Base-by-base conservation (phyloP, 2,329 filamentous ascomycete species). In the Metarhizium rileyi region DNA sequence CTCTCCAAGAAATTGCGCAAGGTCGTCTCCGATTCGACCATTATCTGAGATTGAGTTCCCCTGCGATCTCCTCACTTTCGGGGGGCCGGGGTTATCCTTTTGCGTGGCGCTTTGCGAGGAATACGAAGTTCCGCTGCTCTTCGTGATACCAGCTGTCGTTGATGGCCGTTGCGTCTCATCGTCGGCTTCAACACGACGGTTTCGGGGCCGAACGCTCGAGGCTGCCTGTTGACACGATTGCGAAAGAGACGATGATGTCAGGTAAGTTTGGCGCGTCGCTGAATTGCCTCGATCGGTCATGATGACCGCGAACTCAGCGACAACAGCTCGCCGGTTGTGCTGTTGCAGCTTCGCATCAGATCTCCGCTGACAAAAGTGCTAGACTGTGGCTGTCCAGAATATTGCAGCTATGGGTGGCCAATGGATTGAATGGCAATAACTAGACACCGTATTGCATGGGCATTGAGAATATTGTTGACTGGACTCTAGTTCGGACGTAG, bases 201-300 rank as follows among this genome's bases (percentile, higher is more conserved):
- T 77, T 51, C 77, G 75, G 48, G 76, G 71, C 25, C 76, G 74
- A 25, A 67, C 63, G 50, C 60, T 58, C 25, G 70, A 59, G 50
- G 70, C 68, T 53, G 69, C 61, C 55, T 71, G 68, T 51, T 65
- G 66, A 45, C 69, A 66, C 55, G 69, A 61, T 40, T 72, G 64
- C 47, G 67, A 65, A 48, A 73, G 60, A 44, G 69, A 68, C 40
- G 75, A 76, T 49, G 76, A 73, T 50, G 72, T 67, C 61, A 71
- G 67, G 55, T 67, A 64, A 52, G 65, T 64, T 53, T 63, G 60
- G 48, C 58, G 52, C 52, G 59, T 59, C 51, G 56, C 56, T 53
- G 64, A 57, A 53, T 55, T 55, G 59, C 55, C 57, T 53, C 54
- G 58, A 55, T 65, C 61, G 59, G 61, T 65, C 67, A 70, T 70